A percentile compares a stretch with the other conserved stretches of the same genome.
Conservation (phyloP, 2,329 filamentous ascomycete genomes). For the Plectosphaerella plurivora region DNA sequence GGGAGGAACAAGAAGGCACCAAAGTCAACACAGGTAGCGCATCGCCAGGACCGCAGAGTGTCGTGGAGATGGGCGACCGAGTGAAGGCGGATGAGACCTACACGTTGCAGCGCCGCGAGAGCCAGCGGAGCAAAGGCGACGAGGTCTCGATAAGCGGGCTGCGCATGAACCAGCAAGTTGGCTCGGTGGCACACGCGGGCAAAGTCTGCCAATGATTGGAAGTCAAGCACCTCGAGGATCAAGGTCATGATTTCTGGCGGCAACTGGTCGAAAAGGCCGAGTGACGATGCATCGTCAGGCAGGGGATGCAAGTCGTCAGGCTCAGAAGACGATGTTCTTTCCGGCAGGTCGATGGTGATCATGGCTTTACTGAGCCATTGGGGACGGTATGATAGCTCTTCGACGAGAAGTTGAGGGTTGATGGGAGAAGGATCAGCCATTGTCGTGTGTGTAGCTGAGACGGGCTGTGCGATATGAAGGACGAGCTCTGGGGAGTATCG, state of each 20-base stretch:
- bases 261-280: background rate
- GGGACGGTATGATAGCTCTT: background rate
- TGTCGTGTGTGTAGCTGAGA: no score
- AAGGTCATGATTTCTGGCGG: background rate
- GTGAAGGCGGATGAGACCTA: background rate
- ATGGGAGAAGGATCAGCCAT: background rate
- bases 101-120: background rate
- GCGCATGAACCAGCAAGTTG: background rate
- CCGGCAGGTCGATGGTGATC: background rate
- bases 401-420: background rate
- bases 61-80: background rate
- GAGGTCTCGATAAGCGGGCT: background rate
- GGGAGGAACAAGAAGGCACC: background rate
- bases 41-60: background rate
- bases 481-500: no score
- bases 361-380: background rate
- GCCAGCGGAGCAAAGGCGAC: background rate
- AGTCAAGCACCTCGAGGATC: background rate
- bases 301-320: background rate
- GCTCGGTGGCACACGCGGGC: background rate
- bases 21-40: background rate
- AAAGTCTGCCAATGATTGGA: background rate
- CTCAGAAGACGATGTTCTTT: background rate
- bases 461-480: no score
- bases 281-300: background rate